Evolutionary conservation across 2,329 filamentous ascomycete genomes (phyloP).

Genomic region (Neofusicoccum sp.): DNA sequence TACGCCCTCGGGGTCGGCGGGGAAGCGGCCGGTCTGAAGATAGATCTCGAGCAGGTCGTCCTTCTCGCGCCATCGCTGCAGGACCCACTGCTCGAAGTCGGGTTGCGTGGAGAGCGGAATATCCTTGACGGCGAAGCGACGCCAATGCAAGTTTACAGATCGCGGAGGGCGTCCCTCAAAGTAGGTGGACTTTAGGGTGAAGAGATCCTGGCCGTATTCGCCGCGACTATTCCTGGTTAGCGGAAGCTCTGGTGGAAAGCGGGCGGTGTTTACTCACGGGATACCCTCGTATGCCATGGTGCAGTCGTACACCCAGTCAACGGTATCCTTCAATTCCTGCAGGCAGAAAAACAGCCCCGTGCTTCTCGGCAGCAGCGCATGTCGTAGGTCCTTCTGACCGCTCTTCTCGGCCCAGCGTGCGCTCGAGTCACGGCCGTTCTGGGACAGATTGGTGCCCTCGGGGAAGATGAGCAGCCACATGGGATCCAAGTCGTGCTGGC

Average conservation of each 20-base stretch:
- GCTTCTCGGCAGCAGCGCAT: conserved; percentile 73
- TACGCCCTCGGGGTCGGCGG: conserved; percentile 52
- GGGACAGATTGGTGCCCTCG: conserved; percentile 78
- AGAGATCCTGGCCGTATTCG: conserved; percentile 81
- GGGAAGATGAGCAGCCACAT: conserved; percentile 92
- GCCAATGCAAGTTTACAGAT: conserved; percentile 96
- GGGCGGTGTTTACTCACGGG: conserved; percentile 60
- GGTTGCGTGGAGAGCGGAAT: conserved; percentile 75
- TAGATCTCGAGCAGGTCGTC: conserved; percentile 83
- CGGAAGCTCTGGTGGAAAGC: neutral
- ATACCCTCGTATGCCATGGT: conserved; percentile 94
- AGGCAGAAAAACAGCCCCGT: conserved; percentile 80
- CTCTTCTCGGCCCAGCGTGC: conserved; percentile 74
- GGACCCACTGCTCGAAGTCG: conserved; percentile 77
- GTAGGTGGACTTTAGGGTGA: conserved; percentile 81
- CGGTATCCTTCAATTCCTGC: conserved; percentile 67
- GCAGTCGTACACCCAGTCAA: conserved; percentile 87
- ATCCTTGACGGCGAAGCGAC: conserved; percentile 73
- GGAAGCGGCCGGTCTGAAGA: conserved; percentile 72
- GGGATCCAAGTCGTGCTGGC: conserved; percentile 59
- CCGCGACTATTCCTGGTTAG: conserved; percentile 34
- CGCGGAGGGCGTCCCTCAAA: conserved; percentile 86
- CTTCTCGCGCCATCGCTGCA: conserved; percentile 85
- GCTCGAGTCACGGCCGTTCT: conserved; percentile 69
- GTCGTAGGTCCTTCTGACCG: conserved; percentile 65